Percentiles rank a stretch among this genome's conserved stretches.
These are phyloP conservation scores for Dacryopinax primogenitus DNA, from an alignment of 768 basidiomycete species.

Conservation along the genomic window DNA sequence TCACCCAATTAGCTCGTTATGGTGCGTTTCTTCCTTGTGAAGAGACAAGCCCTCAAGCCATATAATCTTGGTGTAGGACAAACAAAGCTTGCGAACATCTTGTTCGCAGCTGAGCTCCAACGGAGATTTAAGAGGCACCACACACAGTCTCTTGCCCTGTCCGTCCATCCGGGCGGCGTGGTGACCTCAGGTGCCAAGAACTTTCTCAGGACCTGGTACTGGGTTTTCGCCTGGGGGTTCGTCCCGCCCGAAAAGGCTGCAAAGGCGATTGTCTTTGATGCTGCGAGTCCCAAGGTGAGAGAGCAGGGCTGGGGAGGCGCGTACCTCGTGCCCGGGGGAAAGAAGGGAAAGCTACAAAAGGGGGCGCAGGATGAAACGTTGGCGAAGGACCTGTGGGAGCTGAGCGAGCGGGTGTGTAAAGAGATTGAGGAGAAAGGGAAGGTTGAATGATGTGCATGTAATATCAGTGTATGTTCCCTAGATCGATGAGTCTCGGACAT, in stretches of 20 bases:
- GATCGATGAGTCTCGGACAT: too few relatives aligned
- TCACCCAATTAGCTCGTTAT: neutral
- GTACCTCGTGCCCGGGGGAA: conserved; percentile 24
- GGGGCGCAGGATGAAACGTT: conserved; percentile 22
- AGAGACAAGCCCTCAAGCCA: neutral
- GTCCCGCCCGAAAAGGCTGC: conserved; percentile 15
- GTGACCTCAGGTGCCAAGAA: conserved; percentile 19
- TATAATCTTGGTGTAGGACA: conserved; percentile 18
- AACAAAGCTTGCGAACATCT: neutral
- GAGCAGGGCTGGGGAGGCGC: conserved; percentile 23
- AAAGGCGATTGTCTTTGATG: neutral
- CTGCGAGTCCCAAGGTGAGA: neutral
- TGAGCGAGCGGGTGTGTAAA: conserved; percentile 21
- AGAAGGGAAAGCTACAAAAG: conserved; percentile 19
- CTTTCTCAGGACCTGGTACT: conserved; percentile 18
- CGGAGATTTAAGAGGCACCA: conserved; percentile 27
- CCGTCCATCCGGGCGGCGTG: conserved; percentile 35
- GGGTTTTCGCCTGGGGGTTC: conserved; percentile 20
- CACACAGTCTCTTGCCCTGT: conserved; percentile 31
- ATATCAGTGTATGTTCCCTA: too few relatives aligned
- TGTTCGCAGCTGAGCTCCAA: neutral
- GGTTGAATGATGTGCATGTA: too few relatives aligned
- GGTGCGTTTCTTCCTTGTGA: neutral
- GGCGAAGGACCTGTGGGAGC: conserved; percentile 24
- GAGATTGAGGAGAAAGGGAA: neutral